Evolutionary conservation across 129 eudicot species (phyloP), one percentile per base, ranked within the genome.

Genomic region (Flaveria robusta): DNA sequence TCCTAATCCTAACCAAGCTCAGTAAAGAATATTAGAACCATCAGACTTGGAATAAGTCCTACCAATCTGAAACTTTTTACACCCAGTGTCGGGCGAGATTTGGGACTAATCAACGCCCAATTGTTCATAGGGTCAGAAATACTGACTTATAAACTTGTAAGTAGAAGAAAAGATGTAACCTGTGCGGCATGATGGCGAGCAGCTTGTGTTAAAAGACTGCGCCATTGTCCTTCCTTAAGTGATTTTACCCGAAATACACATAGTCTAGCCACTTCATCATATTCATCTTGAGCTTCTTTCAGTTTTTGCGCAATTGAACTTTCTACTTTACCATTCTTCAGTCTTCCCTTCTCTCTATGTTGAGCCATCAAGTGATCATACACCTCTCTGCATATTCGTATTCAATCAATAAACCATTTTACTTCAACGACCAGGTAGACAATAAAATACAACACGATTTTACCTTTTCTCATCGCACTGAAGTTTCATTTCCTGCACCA

Each of bases 141-240:
- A 52, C 46, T 13, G 74, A 59, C 6, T 42, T 49, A 11, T 46
- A 64, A 75, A 79, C 50, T 45, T 68, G 14, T 65, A 22, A 54
- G 26, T 65, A 81, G 51, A 55, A 41, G 20, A 29, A 74, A 59
- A 66, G 16, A 76, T 63, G 47, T 76, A 78, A 93, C 99, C 97
- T 94, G 99, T 55, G 96, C 97, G 27, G 89, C 83, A 82, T 91
- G 97, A 84, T 94, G 99, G 27, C 99, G 96, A 77, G 96, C 96
- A 70, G 97, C 97, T 72, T 91, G 99, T 23, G 99, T 89, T 59
- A 94, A 80, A 68, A 94, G 87, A 86, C 99, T 91, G 42, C 92
- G 93, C 47, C 85, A 77, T 78, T 91, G 99, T 70, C 99, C 99
- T 77, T 94, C 89, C 84, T 94, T 94, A 73, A 94, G 84, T 39